Conservation (phyloP, 352 stramenopile genomes). For the Globisporangium cederbergense region DNA sequence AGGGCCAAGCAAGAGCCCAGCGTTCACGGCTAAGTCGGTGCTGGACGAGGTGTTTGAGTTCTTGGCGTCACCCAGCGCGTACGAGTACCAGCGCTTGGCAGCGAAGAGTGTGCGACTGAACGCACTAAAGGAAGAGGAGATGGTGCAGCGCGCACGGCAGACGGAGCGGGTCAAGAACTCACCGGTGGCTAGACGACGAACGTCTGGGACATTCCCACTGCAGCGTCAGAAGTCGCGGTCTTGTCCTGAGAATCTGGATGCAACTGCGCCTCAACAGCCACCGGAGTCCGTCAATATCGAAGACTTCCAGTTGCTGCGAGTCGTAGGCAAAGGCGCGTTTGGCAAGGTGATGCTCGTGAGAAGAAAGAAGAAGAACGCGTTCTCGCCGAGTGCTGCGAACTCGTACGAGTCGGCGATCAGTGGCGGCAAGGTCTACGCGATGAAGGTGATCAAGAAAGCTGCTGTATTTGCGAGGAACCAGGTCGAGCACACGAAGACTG, state of each 20-base stretch:
- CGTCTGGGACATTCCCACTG: not conserved
- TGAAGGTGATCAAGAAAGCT: conserved; percentile 92
- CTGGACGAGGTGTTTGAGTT: conserved; percentile 84
- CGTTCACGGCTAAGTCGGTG: conserved; percentile 67
- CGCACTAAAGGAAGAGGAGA: conserved; percentile 36
- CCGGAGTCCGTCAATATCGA: conserved; percentile 15
- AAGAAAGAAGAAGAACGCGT: conserved; percentile 33
- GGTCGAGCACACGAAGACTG: conserved; percentile 90
- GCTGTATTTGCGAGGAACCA: conserved; percentile 87
- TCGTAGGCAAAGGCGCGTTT: conserved; percentile 97
- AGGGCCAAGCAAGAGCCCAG: conserved; percentile 46
- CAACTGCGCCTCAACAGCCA: not conserved
- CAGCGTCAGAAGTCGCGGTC: conserved; percentile 16
- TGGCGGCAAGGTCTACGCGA: conserved; percentile 73
- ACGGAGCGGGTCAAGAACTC: conserved; percentile 4
- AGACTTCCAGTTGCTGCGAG: conserved; percentile 86
- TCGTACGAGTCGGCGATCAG: conserved; percentile 12
- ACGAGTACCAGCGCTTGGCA: conserved; percentile 71
- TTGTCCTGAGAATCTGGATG: conserved; percentile 8
- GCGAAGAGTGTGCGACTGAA: conserved; percentile 47
- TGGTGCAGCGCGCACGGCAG: conserved; percentile 13
- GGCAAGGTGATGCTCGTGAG: conserved; percentile 92
- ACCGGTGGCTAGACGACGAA: not conserved
- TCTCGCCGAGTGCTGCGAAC: not conserved
- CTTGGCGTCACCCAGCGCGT: conserved; percentile 63